Conservation (phyloP, 495 filamentous ascomycete species). For the Xylaria flabelliformis region DNA sequence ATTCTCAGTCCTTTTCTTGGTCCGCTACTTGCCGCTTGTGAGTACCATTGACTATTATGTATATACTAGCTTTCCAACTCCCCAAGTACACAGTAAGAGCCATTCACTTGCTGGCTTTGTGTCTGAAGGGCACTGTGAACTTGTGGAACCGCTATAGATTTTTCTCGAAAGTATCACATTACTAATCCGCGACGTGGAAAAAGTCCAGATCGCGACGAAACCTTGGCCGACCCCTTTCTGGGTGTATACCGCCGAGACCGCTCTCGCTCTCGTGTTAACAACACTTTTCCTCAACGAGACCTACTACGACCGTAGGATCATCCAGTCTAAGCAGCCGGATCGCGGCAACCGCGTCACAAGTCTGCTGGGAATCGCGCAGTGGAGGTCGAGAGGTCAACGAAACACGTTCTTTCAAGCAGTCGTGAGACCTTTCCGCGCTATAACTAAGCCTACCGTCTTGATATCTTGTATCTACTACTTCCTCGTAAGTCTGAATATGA, state of each 20-base stretch:
- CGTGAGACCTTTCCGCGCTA: constrained; percentile 52
- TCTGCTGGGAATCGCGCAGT: constrained; percentile 57
- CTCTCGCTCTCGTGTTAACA: constrained; percentile 54
- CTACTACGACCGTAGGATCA: constrained; percentile 61
- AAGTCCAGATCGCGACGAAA: constrained; percentile 43
- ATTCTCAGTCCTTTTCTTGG: constrained; percentile 65
- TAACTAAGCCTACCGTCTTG: constrained; percentile 60
- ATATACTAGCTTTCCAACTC: constrained; percentile 46
- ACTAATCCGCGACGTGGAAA: neutral
- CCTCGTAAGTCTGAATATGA: constrained; percentile 38
- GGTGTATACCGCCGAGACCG: constrained; percentile 59
- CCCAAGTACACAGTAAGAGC: neutral
- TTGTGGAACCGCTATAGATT: neutral
- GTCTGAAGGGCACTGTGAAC: neutral
- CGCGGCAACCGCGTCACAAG: constrained; percentile 47
- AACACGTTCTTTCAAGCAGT: constrained; percentile 55
- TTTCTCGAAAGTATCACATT: neutral
- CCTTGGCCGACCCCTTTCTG: constrained; percentile 63
- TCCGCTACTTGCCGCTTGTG: constrained; percentile 58
- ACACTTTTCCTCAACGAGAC: constrained; percentile 64
- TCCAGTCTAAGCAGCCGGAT: constrained; percentile 51
- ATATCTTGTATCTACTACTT: constrained; percentile 60
- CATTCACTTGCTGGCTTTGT: no score
- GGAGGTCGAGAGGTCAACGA: constrained; percentile 45
- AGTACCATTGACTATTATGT: constrained; percentile 31